A percentile compares a stretch with the other conserved stretches of the same genome.
phyloP scores from a whole-genome alignment of 208 protist species.

The Wallacemonas sp. region DNA sequence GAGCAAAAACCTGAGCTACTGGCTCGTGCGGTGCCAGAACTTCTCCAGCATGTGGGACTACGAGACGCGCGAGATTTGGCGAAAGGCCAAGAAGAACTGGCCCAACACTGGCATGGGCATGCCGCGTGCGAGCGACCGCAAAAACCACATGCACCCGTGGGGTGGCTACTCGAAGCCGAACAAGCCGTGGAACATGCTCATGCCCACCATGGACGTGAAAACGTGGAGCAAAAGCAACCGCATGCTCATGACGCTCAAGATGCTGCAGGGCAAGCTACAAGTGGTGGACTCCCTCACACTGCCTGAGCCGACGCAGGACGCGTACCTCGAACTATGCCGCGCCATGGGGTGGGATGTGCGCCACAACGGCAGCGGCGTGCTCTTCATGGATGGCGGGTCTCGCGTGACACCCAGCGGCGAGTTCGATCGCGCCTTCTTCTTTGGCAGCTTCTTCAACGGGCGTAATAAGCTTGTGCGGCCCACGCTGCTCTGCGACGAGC shows the following conservation, averaged over 20 bases:
- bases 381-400: conserved; percentile 92
- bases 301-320: conserved; percentile 76
- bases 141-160: conserved; percentile 81
- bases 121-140: conserved; percentile 82
- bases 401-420: conserved; percentile 83
- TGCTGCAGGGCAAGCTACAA: conserved; percentile 89
- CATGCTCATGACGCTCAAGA: conserved; percentile 88
- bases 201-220: conserved; percentile 87
- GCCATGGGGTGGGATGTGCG: conserved; percentile 90
- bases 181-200: conserved; percentile 92
- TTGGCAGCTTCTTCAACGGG: conserved; percentile 91
- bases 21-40: conserved; percentile 87
- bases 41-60: conserved; percentile 91
- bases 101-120: conserved; percentile 92
- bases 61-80: conserved; percentile 88
- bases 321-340: conserved; percentile 79
- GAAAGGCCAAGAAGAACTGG: conserved; percentile 91
- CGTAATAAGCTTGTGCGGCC: conserved; percentile 90
- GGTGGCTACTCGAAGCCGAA: conserved; percentile 71
- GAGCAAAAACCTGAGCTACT: conserved; percentile 80
- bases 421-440: conserved; percentile 89
- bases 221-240: conserved; percentile 89
- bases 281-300: conserved; percentile 83
- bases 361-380: conserved; percentile 84
- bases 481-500: conserved; percentile 84